Percentiles rank a stretch among this genome's conserved stretches.
These are phyloP conservation scores for Jackrogersella multiformis DNA, from an alignment of 495 filamentous ascomycete genomes.

Conservation along the genomic window DNA sequence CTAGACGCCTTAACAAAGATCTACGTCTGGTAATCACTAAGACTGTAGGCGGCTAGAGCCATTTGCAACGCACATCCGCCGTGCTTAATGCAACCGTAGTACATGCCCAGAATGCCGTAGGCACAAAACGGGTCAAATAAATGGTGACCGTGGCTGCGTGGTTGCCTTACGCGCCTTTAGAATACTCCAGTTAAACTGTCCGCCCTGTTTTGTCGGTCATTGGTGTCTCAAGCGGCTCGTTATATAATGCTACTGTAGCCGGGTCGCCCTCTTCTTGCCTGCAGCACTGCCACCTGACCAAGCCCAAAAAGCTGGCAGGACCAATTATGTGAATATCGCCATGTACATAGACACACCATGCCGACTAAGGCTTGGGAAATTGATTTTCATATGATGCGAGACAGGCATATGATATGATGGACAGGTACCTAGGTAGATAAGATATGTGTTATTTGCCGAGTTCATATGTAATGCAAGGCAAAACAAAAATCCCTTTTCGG, in stretches of 20 bases:
- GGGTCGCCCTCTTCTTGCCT: neutral
- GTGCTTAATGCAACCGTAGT: slow-evolving; percentile 3
- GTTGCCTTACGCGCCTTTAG: slow-evolving; percentile 26
- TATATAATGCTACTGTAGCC: slow-evolving; percentile 16
- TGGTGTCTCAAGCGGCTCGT: slow-evolving; percentile 25
- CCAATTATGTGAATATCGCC: slow-evolving; percentile 10
- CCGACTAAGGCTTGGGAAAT: neutral
- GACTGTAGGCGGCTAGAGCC: neutral
- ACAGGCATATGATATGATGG: slow-evolving; percentile 14
- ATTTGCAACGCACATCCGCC: neutral
- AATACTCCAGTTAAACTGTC: slow-evolving; percentile 13
- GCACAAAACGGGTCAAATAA: slow-evolving; percentile 5
- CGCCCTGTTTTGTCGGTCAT: slow-evolving; percentile 27
- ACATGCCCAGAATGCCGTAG: slow-evolving; percentile 11
- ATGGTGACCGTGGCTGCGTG: slow-evolving; percentile 19
- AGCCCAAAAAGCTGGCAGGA: slow-evolving; percentile 12
- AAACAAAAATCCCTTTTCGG: too few species aligned
- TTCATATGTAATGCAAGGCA: slow-evolving; percentile 7
- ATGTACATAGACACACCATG: neutral
- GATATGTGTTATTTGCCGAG: neutral
- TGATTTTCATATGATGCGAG: neutral
- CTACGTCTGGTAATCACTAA: neutral
- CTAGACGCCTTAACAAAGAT: neutral
- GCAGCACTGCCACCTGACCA: slow-evolving; percentile 27
- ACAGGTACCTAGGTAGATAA: neutral